These are phyloP conservation scores for Spathaspora passalidarum DNA, from an alignment of 805 yeast genomes.

Conservation along the genomic window DNA sequence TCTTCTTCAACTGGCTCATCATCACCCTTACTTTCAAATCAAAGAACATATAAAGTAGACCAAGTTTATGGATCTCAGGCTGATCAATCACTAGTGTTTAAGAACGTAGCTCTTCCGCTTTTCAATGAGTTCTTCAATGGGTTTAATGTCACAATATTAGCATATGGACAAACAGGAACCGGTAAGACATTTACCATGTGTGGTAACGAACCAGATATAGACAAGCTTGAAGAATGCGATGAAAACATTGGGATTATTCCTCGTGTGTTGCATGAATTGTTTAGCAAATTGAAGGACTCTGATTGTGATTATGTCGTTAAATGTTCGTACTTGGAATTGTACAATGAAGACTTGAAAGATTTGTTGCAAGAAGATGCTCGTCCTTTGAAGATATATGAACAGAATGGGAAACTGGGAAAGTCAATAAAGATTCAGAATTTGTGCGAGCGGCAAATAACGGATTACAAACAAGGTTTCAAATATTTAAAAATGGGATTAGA, in stretches of 20 bases:
- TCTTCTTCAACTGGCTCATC: slow-evolving; percentile 16
- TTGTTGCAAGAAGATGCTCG: slow-evolving; percentile 50
- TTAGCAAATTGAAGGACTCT: slow-evolving; percentile 37
- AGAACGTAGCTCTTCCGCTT: slow-evolving; percentile 69
- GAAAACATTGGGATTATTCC: slow-evolving; percentile 55
- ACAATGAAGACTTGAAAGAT: slow-evolving; percentile 83
- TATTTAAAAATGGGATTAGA: slow-evolving; percentile 55
- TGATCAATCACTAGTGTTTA: slow-evolving; percentile 65
- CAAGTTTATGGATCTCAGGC: slow-evolving; percentile 81
- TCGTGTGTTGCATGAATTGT: slow-evolving; percentile 48
- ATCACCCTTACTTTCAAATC: slow-evolving; percentile 35
- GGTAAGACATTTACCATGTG: slow-evolving; percentile 82
- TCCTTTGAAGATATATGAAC: slow-evolving; percentile 39
- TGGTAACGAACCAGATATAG: slow-evolving; percentile 30
- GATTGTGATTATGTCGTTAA: slow-evolving; percentile 63
- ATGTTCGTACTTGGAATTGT: slow-evolving; percentile 79
- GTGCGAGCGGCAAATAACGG: slow-evolving; percentile 55
- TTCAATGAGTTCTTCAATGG: slow-evolving; percentile 61
- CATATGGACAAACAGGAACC: slow-evolving; percentile 83
- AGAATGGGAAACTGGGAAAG: slow-evolving; percentile 15
- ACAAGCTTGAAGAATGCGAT: background rate
- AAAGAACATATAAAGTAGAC: slow-evolving; percentile 67
- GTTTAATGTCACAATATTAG: slow-evolving; percentile 73
- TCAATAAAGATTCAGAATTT: slow-evolving; percentile 59
- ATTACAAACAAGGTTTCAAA: slow-evolving; percentile 54